Evolutionary conservation across 2,329 filamentous ascomycete species (phyloP), one percentile per base, ranked within the genome.

Genomic region (Plectosphaerella sp.): DNA sequence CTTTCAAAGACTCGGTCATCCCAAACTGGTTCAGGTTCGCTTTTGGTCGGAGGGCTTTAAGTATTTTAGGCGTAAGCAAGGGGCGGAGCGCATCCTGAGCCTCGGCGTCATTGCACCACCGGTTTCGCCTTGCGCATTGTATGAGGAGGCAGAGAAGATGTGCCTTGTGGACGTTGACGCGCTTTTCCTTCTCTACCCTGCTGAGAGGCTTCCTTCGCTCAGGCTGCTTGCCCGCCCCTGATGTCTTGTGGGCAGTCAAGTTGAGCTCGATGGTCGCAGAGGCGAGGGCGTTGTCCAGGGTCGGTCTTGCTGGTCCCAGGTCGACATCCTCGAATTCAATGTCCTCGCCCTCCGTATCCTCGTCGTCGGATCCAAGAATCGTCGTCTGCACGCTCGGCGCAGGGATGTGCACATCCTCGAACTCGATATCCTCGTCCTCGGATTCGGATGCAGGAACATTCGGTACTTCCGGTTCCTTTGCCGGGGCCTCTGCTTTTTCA

Each of bases 71-170:
- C 1, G 82, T 77, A 5, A 96, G 67, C 37, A 92, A 75, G 41
- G 78, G 72, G 50, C 80, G 83, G 41, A 96, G 69, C n/a, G 70
- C 71, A 41, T 74, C 78, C 64, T 96, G 90, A 9, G 89, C 81
- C 52, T 78, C 71, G 14, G 72, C 61, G 63, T 93, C 87, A 62
- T 96, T 96, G 70, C 92, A 97, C 91, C 93, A 97, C 51, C 81
- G 75, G 64, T 97, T 99, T 51, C 92, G 84, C 52, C 83, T 76
- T 58, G 88, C 80, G 15, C 86, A 79, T 67, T 97, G 90, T 10
- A 84, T 83, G 15, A 99, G 70, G 2, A 99, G 76, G 64, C 90
- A 96, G 14, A 97, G 72, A 1, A 97, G 58, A 69, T 99, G 92
- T 55, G 85, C 76, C 68, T 93, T 96, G 68, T 99, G 94, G n/a